Conservation (phyloP, 495 filamentous ascomycete genomes). For the Hypomontagnella monticulosa region DNA sequence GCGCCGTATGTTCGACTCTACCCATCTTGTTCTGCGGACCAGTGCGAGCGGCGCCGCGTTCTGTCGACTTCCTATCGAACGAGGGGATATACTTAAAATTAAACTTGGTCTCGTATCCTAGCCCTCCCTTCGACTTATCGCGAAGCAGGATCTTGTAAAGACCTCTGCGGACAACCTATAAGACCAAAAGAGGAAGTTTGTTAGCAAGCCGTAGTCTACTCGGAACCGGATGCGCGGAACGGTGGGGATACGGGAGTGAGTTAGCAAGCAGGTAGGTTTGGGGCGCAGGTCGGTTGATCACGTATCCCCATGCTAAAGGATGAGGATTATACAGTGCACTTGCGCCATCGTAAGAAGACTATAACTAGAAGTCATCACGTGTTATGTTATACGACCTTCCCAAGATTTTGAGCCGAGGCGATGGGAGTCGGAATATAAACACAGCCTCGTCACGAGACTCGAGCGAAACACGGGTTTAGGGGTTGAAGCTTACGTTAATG, state of each 20-base stretch:
- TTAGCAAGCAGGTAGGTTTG: neutral
- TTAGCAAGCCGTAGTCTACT: neutral
- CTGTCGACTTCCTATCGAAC: slow-evolving; percentile 39
- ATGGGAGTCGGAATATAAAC: slow-evolving; percentile 17
- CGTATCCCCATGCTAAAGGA: neutral
- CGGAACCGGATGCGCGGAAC: too few species aligned
- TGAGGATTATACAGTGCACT: slow-evolving; percentile 1
- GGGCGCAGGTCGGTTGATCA: slow-evolving; percentile 21
- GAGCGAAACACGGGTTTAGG: neutral
- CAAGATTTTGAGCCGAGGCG: neutral
- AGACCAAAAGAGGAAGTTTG: neutral
- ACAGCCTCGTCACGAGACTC: slow-evolving; percentile 23
- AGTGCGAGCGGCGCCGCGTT: slow-evolving; percentile 4
- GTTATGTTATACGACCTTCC: neutral
- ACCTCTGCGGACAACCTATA: slow-evolving; percentile 54
- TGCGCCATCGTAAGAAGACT: neutral
- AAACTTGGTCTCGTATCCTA: slow-evolving; percentile 66
- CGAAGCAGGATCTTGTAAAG: slow-evolving; percentile 61
- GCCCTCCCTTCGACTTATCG: slow-evolving; percentile 64
- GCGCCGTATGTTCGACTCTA: slow-evolving; percentile 29
- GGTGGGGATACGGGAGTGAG: neutral
- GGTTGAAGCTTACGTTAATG: slow-evolving; percentile 55
- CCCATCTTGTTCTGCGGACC: slow-evolving; percentile 3
- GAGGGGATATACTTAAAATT: slow-evolving; percentile 73
- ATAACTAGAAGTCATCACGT: neutral